phyloP scores from a whole-genome alignment of 2,329 filamentous ascomycete genomes.

The Knufia petricola region DNA sequence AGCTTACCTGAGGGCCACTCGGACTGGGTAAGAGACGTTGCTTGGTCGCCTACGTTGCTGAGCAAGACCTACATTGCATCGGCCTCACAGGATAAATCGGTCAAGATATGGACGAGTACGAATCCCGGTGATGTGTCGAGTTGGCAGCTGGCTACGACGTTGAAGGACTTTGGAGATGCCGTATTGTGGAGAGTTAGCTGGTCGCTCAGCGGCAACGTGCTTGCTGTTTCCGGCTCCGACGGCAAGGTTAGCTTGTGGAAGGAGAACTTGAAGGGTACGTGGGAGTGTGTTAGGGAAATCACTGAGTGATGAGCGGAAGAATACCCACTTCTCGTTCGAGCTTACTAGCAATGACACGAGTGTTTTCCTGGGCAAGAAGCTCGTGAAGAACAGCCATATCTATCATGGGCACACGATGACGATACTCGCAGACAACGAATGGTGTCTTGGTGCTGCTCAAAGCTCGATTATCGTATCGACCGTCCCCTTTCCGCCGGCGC shows the following conservation, averaged over 20 bases:
- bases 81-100: constrained; percentile 91
- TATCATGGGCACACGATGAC: no score
- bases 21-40: constrained; percentile 96
- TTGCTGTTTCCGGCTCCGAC: constrained; percentile 86
- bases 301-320: constrained; percentile 60
- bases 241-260: constrained; percentile 98
- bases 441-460: no score
- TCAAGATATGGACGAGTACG: constrained; percentile 81
- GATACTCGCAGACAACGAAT: no score
- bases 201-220: constrained; percentile 92
- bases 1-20: constrained; percentile 66
- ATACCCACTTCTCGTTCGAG: no score
- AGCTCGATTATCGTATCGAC: no score
- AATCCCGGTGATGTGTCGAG: constrained; percentile 56
- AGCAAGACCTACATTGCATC: constrained; percentile 95
- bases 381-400: no score
- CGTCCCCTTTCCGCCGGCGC: no score
- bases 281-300: constrained; percentile 95
- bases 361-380: no score
- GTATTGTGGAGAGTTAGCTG: constrained; percentile 95
- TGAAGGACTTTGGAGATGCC: constrained; percentile 66
- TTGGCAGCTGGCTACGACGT: constrained; percentile 69
- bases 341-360: no score
- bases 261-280: constrained; percentile 91
- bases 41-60: constrained; percentile 90